phyloP scores from a whole-genome alignment of 257 asterid species.

The Scutellaria galericulata region DNA sequence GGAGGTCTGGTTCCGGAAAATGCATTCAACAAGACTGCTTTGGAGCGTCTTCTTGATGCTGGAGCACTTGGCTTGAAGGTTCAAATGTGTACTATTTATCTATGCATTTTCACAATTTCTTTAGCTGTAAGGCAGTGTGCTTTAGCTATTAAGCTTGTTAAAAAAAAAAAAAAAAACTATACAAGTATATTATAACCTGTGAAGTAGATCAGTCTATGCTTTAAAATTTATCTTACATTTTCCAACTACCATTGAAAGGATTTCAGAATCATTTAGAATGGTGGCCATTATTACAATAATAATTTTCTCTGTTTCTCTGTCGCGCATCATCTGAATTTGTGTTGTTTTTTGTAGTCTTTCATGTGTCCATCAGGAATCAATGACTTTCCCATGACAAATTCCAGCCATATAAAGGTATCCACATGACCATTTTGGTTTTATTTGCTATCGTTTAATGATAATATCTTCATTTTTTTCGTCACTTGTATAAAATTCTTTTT shows the following conservation, averaged over 20 bases:
- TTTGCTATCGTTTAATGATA: not conserved
- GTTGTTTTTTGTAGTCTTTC: slow-evolving; percentile 66
- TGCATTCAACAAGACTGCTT: slow-evolving; percentile 69
- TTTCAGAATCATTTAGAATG: not conserved
- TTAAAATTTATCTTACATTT: too few relatives aligned
- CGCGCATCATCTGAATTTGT: slow-evolving; percentile 21
- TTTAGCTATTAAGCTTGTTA: too few relatives aligned
- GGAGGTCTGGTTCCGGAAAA: slow-evolving; percentile 98
- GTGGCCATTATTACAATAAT: not conserved
- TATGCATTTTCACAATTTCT: not conserved
- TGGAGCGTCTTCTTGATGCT: slow-evolving; percentile 85
- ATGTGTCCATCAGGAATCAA: slow-evolving; percentile 98
- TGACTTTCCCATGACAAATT: slow-evolving; percentile 94
- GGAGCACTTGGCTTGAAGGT: slow-evolving; percentile 99
- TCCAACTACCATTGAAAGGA: not conserved
- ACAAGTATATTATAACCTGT: too few relatives aligned
- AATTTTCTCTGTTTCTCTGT: not conserved
- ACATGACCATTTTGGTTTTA: not conserved
- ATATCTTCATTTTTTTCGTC: not conserved
- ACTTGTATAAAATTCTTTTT: not conserved
- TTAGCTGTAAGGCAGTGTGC: not conserved
- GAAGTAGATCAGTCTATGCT: too few relatives aligned
- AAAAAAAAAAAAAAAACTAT: too few relatives aligned
- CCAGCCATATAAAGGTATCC: slow-evolving; percentile 85
- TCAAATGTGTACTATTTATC: slow-evolving; percentile 27